Evolutionary conservation across 495 filamentous ascomycete genomes (phyloP).

Genomic region (Hypoxylon fragiforme): DNA sequence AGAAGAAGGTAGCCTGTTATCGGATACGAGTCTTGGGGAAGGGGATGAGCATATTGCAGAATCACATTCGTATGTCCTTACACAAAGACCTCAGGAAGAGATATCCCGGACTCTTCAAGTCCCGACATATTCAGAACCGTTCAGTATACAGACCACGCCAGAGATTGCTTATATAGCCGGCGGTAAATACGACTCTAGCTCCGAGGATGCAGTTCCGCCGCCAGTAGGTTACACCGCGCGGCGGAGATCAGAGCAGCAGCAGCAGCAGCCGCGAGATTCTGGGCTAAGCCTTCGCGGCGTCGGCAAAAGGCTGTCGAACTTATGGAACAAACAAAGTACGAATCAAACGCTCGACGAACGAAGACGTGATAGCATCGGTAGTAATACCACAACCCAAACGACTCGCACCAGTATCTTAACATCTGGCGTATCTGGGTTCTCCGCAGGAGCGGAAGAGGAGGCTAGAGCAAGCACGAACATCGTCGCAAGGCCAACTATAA

Average conservation of each 20-base stretch:
- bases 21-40: slow-evolving; percentile 35
- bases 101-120: slow-evolving; percentile 39
- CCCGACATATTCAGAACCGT: slow-evolving; percentile 26
- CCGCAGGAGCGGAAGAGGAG: slow-evolving; percentile 30
- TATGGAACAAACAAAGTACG: slow-evolving; percentile 31
- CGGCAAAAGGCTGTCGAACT: slow-evolving; percentile 30
- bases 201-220: slow-evolving; percentile 22
- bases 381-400: slow-evolving; percentile 27
- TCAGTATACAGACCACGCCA: slow-evolving; percentile 40
- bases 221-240: slow-evolving; percentile 18
- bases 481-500: slow-evolving; percentile 36
- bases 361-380: slow-evolving; percentile 26
- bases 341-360: slow-evolving; percentile 4
- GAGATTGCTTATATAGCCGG: slow-evolving; percentile 34
- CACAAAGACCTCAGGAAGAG: slow-evolving; percentile 2
- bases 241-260: slow-evolving; percentile 18
- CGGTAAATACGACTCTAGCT: slow-evolving; percentile 21
- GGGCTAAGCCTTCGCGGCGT: slow-evolving; percentile 9
- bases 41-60: slow-evolving; percentile 29
- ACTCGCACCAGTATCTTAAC: slow-evolving; percentile 37
- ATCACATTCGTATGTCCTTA: slow-evolving; percentile 19
- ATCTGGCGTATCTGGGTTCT: slow-evolving; percentile 32
- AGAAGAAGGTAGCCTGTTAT: slow-evolving; percentile 36
- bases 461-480: slow-evolving; percentile 34
- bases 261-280: neutral